Evolutionary conservation across 768 basidiomycete species (phyloP).

Genomic region (Tulasnella sp.): DNA sequence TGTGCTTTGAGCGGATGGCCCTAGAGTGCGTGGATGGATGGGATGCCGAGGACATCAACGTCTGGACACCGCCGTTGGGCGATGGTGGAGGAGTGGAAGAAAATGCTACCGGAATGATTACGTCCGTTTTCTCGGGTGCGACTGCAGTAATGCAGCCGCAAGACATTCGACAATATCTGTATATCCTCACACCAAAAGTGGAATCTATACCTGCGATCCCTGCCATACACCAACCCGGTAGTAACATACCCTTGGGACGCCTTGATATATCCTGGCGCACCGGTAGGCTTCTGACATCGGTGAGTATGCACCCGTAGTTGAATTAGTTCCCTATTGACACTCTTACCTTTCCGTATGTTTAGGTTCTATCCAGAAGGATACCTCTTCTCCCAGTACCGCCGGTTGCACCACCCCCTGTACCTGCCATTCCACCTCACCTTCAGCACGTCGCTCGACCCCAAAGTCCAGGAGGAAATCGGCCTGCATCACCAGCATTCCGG

Average conservation of each 20-base stretch:
- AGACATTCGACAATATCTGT: conserved; percentile 79
- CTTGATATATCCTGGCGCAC: conserved; percentile 86
- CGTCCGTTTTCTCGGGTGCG: conserved; percentile 44
- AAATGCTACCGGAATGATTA: neutral
- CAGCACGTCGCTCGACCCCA: conserved; percentile 35
- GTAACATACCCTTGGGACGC: conserved; percentile 67
- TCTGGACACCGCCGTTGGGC: conserved; percentile 23
- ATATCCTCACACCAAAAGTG: conserved; percentile 49
- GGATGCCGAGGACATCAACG: conserved; percentile 47
- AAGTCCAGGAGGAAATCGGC: conserved; percentile 16
- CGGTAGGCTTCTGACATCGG: conserved; percentile 76
- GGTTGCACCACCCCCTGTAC: conserved; percentile 29
- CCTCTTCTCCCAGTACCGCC: conserved; percentile 37
- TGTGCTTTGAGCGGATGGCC: conserved; percentile 71
- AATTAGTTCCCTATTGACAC: neutral
- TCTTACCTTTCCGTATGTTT: neutral
- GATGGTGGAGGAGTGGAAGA: conserved; percentile 9
- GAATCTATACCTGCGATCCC: conserved; percentile 27
- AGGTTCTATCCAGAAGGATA: conserved; percentile 73
- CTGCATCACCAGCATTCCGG: conserved; percentile 15
- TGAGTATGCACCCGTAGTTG: conserved; percentile 24
- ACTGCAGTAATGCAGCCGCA: conserved; percentile 71
- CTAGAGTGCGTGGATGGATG: conserved; percentile 65
- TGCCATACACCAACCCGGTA: conserved; percentile 48
- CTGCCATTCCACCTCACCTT: conserved; percentile 70